Base-by-base conservation (phyloP, 2,329 filamentous ascomycete species). In the Penicillium brevicompactum region DNA sequence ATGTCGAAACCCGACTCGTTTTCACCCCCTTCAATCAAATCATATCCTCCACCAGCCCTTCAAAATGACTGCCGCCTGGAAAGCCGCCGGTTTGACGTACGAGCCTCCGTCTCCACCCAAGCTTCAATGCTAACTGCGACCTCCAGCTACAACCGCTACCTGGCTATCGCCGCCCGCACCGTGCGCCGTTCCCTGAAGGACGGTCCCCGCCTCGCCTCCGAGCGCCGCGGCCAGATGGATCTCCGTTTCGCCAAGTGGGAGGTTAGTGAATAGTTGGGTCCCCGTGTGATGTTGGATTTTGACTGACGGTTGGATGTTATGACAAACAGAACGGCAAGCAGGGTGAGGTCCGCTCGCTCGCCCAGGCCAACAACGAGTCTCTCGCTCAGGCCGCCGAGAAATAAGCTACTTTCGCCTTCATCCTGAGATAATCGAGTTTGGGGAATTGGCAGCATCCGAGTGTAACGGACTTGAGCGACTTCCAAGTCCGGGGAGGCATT, bases 121-220 rank as follows among this genome's bases (percentile, higher is more conserved):
- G 45, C 38, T 24, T 46, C 53, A 60, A 63, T 57, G 65, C 70
- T 71, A 57, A 70, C 63, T 68, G 58, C 49, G 68, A 14, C 62
- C 53, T 22, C 75, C 77, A 99, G 94, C 82, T 99, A 99, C 91
- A 99, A 99, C 89, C 94, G 92, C 83, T 97, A 97, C 88, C 88
- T 99, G 76, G 87, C 92, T 74, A 86, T 99, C 81, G 92, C 94
- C 73, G 87, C 92, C 79, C 92, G 92, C 79, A 90, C 91, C 74
- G 90, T 99, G 77, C 94, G 95, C 82, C 90, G 91, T 77, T 96
- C 92, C 77, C 84, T 99, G 78, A 97, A 97, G 85, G 94, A 99
- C 74, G 91, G 94, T 56, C 89, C 92, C 83, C 87, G 94, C 81
- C 78, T 97, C 66, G 76, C 77, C 67, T 92, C 92, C 64, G 94